These are phyloP conservation scores for Sistotremastrum suecicum DNA, from an alignment of 768 basidiomycete species.

Conservation along the genomic window DNA sequence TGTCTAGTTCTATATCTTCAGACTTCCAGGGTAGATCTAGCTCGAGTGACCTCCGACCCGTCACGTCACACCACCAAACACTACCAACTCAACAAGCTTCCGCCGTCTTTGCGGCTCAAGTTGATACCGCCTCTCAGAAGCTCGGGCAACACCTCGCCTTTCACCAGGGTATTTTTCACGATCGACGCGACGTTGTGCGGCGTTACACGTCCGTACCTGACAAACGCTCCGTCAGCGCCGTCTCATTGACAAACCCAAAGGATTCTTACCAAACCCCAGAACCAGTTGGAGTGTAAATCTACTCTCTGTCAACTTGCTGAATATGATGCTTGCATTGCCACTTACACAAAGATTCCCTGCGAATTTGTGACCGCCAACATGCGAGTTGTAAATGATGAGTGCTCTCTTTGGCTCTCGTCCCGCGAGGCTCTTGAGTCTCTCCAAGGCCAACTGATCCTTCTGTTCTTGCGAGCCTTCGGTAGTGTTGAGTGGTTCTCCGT, in stretches of 20 bases:
- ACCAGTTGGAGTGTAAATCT: slow-evolving; percentile 84
- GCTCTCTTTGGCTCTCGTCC: slow-evolving; percentile 48
- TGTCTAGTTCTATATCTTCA: too few species aligned
- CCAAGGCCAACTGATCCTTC: slow-evolving; percentile 37
- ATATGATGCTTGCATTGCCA: slow-evolving; percentile 7
- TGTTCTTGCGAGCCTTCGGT: slow-evolving; percentile 36
- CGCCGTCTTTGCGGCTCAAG: slow-evolving; percentile 18
- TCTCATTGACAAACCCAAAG: too few species aligned
- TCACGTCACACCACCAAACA: too few species aligned
- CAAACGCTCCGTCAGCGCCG: too few species aligned
- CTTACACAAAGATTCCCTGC: slow-evolving; percentile 83
- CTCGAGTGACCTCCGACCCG: too few species aligned
- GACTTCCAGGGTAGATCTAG: too few species aligned
- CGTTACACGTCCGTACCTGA: slow-evolving; percentile 75
- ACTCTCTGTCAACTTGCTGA: background rate
- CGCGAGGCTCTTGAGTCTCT: slow-evolving; percentile 32
- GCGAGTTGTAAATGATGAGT: slow-evolving; percentile 76
- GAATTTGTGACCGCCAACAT: slow-evolving; percentile 89
- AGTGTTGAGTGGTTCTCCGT: slow-evolving; percentile 46
- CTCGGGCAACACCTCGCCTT: slow-evolving; percentile 71
- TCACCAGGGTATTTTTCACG: slow-evolving; percentile 75
- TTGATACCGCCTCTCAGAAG: slow-evolving; percentile 81
- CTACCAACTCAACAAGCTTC: too few species aligned
- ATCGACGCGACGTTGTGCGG: slow-evolving; percentile 80
- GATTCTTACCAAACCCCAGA: slow-evolving; percentile 46